Percentiles rank a stretch among this genome's conserved stretches.
phyloP scores from a whole-genome alignment of 176 grass and related monocot genomes.

The Pontederia crassipes region DNA sequence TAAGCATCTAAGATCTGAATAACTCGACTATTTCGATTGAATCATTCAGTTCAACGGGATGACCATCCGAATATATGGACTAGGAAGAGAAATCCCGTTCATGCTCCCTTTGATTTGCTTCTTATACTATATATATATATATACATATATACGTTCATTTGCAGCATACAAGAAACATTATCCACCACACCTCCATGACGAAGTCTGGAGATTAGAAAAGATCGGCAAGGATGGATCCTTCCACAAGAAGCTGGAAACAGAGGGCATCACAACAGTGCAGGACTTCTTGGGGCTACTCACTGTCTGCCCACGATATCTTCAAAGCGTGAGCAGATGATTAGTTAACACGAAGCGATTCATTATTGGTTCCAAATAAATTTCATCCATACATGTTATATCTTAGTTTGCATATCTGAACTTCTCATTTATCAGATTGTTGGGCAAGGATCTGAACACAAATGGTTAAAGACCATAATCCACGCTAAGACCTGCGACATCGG shows the following conservation, averaged over 20 bases:
- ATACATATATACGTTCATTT: not conserved
- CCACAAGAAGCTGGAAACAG: conserved; percentile 18
- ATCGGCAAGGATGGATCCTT: conserved; percentile 27
- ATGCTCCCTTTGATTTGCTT: not conserved
- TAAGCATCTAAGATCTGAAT: too few species aligned
- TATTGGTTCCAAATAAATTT: not conserved
- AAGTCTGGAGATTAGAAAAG: conserved; percentile 33
- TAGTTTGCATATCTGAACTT: not conserved
- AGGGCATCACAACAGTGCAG: conserved; percentile 21
- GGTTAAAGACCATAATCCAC: not conserved
- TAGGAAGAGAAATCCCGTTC: too few species aligned
- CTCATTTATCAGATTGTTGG: conserved; percentile 1
- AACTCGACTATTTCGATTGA: too few species aligned
- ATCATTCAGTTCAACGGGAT: too few species aligned
- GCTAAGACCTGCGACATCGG: not conserved
- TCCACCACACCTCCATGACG: conserved; percentile 29
- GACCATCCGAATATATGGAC: too few species aligned
- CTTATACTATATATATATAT: not conserved
- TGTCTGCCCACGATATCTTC: not conserved
- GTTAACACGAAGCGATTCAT: not conserved
- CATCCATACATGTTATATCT: too few species aligned
- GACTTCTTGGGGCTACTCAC: conserved; percentile 26
- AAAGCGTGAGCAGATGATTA: not conserved
- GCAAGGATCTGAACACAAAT: not conserved
- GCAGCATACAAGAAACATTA: conserved; percentile 28